Conservation (phyloP, 805 yeast genomes). For the Candida ipomoeae region DNA sequence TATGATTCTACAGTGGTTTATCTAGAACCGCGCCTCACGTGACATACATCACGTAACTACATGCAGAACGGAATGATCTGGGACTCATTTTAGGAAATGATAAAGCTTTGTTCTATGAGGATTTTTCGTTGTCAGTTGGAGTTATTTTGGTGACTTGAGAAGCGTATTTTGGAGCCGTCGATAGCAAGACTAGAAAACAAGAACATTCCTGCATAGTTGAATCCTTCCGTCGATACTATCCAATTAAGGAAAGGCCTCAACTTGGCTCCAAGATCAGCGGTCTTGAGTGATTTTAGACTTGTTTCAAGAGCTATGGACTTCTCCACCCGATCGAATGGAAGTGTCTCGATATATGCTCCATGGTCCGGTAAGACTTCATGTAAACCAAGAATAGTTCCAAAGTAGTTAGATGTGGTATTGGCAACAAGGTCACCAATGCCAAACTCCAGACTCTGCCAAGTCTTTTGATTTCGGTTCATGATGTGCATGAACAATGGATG, state of each 20-base stretch:
- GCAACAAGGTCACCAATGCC: conserved; percentile 6
- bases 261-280: background rate
- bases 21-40: background rate
- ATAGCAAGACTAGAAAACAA: conserved; percentile 5
- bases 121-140: background rate
- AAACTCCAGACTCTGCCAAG: background rate
- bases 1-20: background rate
- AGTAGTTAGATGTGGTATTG: conserved; percentile 7
- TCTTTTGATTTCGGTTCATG: background rate
- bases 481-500: conserved; percentile 1
- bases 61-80: background rate
- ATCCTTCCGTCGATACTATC: conserved; percentile 14
- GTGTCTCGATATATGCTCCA: background rate
- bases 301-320: conserved; percentile 4
- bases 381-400: conserved; percentile 8
- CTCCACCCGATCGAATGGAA: conserved; percentile 11
- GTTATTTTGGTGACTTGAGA: background rate
- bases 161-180: background rate
- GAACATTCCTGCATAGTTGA: conserved; percentile 9
- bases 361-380: background rate
- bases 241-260: conserved; percentile 6
- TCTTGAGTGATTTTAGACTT: conserved; percentile 2
- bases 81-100: background rate
- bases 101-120: background rate
- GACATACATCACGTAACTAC: background rate